Evolutionary conservation across 139 green algal species (phyloP).

Genomic region (Bryopsis sp.): DNA sequence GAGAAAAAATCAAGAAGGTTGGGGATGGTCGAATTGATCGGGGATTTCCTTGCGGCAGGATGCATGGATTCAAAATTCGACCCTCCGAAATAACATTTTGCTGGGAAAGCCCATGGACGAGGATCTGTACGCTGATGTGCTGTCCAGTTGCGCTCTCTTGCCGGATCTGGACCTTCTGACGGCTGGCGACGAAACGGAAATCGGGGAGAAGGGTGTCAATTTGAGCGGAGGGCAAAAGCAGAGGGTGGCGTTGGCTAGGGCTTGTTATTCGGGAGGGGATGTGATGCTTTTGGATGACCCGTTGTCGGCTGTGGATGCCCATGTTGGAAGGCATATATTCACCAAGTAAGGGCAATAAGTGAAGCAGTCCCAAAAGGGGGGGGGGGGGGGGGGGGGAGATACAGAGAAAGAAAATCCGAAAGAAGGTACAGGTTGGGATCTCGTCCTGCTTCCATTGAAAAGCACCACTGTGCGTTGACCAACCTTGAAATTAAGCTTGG

Average conservation of each 20-base stretch:
- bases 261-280: constrained; percentile 48
- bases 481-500: too few species aligned
- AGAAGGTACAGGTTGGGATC: too few species aligned
- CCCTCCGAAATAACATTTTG: constrained; percentile 64
- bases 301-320: constrained; percentile 64
- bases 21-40: constrained; percentile 9
- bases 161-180: constrained; percentile 59
- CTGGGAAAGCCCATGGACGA: constrained; percentile 50
- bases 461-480: too few species aligned
- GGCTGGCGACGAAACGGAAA: constrained; percentile 58
- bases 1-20: constrained; percentile 23
- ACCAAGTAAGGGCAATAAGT: constrained; percentile 23
- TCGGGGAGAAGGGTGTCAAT: constrained; percentile 59
- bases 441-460: too few species aligned
- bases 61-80: constrained; percentile 77
- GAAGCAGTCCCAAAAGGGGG: too few species aligned
- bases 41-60: constrained; percentile 26
- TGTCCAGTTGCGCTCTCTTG: constrained; percentile 49
- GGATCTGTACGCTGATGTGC: constrained; percentile 36
- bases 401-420: too few species aligned
- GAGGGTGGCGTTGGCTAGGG: constrained; percentile 64
- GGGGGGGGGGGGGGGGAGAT: too few species aligned
- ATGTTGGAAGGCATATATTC: constrained; percentile 27
- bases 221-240: constrained; percentile 53
- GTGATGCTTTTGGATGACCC: constrained; percentile 78